Percentiles rank a stretch among this genome's conserved stretches.
These are phyloP conservation scores for Phialophora expanda DNA, from an alignment of 2,329 filamentous ascomycete genomes.

Conservation along the genomic window DNA sequence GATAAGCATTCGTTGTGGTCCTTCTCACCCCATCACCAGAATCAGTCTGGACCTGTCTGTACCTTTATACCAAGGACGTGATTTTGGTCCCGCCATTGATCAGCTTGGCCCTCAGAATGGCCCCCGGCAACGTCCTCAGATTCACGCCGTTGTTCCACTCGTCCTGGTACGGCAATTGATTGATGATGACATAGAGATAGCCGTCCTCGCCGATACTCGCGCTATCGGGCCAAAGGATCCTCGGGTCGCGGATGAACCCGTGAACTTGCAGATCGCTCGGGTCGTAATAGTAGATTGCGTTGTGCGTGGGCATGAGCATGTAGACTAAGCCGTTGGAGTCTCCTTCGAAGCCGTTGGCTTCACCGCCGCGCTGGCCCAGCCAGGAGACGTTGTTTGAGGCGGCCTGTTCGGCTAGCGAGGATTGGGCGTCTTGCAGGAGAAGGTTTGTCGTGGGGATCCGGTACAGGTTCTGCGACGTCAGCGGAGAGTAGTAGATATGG, in stretches of 20 bases:
- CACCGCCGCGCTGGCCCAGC: constrained; percentile 53
- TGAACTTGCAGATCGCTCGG: constrained; percentile 42
- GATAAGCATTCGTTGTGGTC: not conserved
- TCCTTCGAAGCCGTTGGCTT: constrained; percentile 54
- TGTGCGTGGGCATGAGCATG: constrained; percentile 55
- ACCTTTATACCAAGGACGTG: not conserved
- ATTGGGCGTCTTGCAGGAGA: constrained; percentile 38
- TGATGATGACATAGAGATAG: constrained; percentile 57
- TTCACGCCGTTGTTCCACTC: constrained; percentile 30
- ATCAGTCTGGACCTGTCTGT: not conserved
- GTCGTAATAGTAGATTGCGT: constrained; percentile 55
- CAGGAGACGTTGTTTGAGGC: constrained; percentile 55
- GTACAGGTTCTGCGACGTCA: constrained; percentile 47
- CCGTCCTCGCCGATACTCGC: constrained; percentile 51
- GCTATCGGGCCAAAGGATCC: constrained; percentile 54
- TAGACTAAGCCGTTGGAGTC: constrained; percentile 54
- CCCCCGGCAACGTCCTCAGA: not conserved
- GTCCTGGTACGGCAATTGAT: constrained; percentile 56
- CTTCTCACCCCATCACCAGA: not conserved
- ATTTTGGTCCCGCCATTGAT: not conserved
- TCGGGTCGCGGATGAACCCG: constrained; percentile 47
- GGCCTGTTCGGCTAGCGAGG: constrained; percentile 45
- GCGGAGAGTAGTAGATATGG: constrained; percentile 52
- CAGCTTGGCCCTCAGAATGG: not conserved
- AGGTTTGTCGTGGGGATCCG: constrained; percentile 47